These are phyloP conservation scores for Suhomyces faveliae DNA, from an alignment of 805 yeast species.

Conservation along the genomic window DNA sequence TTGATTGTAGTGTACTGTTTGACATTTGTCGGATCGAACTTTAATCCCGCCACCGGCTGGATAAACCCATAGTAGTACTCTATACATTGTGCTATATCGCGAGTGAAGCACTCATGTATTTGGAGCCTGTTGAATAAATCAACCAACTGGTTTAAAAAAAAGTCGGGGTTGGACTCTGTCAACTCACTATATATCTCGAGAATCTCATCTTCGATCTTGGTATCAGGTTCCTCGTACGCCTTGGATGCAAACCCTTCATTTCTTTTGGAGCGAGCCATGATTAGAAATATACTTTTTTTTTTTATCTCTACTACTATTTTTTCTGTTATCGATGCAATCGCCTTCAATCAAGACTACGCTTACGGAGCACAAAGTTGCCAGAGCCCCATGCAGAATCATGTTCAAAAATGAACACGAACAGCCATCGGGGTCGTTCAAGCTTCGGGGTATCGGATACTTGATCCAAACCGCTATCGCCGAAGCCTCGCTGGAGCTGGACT, in stretches of 20 bases:
- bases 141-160: conserved; percentile 26
- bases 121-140: conserved; percentile 21
- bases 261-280: conserved; percentile 1
- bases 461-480: conserved; percentile 1
- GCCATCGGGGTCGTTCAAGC: conserved; percentile 15
- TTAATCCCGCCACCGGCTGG: conserved; percentile 8
- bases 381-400: conserved; percentile 3
- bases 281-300: too few relatives aligned
- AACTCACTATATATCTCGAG: conserved; percentile 29
- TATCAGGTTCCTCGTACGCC: conserved; percentile 16
- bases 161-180: conserved; percentile 24
- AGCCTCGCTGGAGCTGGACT: conserved; percentile 5
- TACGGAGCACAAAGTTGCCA: not conserved
- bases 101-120: conserved; percentile 32
- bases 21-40: conserved; percentile 13
- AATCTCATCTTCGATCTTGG: conserved; percentile 34
- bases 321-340: not conserved
- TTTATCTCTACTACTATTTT: not conserved
- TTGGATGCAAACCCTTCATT: not conserved
- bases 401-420: conserved; percentile 14
- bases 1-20: conserved; percentile 26
- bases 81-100: conserved; percentile 31
- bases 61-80: conserved; percentile 33
- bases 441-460: conserved; percentile 13
- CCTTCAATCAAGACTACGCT: conserved; percentile 7